These are phyloP conservation scores for Brassica cretica DNA, from an alignment of 345 rosid species.

Conservation along the genomic window DNA sequence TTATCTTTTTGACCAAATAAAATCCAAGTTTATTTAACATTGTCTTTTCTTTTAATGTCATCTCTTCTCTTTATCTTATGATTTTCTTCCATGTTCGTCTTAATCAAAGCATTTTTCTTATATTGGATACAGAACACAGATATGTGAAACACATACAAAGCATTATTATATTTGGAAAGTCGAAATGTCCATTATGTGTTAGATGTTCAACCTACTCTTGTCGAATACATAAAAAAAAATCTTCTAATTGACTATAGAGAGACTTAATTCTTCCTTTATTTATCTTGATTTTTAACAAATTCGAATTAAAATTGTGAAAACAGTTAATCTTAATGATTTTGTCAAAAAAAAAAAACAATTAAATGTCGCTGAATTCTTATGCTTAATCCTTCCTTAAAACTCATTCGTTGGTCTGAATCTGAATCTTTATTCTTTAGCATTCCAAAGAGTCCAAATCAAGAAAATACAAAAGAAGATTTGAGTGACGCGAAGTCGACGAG, in stretches of 20 bases:
- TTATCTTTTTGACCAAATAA: neutral
- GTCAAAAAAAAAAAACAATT: too few relatives aligned
- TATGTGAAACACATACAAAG: too few relatives aligned
- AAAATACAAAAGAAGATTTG: neutral
- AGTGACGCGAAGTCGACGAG: slow-evolving; percentile 34
- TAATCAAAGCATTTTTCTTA: neutral
- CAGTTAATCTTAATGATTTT: neutral
- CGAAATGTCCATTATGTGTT: neutral
- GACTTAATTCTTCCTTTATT: neutral
- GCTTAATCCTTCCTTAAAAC: slow-evolving; percentile 10
- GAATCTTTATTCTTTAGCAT: neutral
- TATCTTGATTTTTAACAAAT: neutral
- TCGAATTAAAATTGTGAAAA: neutral
- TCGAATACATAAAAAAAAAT: neutral
- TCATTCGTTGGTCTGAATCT: slow-evolving; percentile 23
- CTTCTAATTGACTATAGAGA: neutral
- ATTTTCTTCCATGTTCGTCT: neutral
- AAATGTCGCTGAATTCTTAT: slow-evolving; percentile 13
- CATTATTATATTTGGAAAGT: too few relatives aligned
- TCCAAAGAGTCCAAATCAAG: slow-evolving; percentile 25
- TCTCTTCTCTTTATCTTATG: neutral
- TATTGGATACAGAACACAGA: too few relatives aligned
- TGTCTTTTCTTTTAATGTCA: neutral
- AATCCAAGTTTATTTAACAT: neutral
- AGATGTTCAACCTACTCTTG: neutral